These are phyloP conservation scores for Falciphora oryzae DNA, from an alignment of 2,329 filamentous ascomycete genomes.

Conservation along the genomic window DNA sequence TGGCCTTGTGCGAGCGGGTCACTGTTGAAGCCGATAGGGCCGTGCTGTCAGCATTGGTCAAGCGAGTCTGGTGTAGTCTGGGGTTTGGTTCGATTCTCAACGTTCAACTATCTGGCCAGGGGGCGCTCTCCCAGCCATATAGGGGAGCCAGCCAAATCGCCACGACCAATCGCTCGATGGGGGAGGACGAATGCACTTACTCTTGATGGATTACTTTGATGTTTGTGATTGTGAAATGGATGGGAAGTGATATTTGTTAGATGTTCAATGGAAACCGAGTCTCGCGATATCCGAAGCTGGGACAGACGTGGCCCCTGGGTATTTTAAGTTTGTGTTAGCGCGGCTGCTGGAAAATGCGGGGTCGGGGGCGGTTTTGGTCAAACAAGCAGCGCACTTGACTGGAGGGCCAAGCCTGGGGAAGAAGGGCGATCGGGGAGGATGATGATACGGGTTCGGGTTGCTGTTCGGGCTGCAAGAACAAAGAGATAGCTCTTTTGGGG, in stretches of 20 bases:
- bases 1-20: conserved; percentile 96
- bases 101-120: not conserved
- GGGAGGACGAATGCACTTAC: conserved; percentile 3
- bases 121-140: no score
- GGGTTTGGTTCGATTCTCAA: not conserved
- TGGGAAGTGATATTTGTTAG: not conserved
- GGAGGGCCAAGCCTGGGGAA: not conserved
- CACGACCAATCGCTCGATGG: not conserved
- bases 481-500: not conserved
- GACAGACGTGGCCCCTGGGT: not conserved
- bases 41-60: conserved; percentile 11
- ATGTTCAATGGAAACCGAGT: not conserved
- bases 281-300: not conserved
- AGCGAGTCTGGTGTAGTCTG: not conserved
- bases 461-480: not conserved
- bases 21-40: conserved; percentile 46
- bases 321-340: not conserved
- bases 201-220: conserved; percentile 8
- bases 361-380: not conserved
- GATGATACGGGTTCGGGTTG: not conserved
- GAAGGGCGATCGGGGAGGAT: not conserved
- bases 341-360: not conserved
- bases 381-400: not conserved
- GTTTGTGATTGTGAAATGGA: not conserved
- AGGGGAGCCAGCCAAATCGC: not conserved